Percentiles rank a stretch among this genome's conserved stretches.
Conservation (phyloP, 768 basidiomycete genomes). For the Mycena venus region DNA sequence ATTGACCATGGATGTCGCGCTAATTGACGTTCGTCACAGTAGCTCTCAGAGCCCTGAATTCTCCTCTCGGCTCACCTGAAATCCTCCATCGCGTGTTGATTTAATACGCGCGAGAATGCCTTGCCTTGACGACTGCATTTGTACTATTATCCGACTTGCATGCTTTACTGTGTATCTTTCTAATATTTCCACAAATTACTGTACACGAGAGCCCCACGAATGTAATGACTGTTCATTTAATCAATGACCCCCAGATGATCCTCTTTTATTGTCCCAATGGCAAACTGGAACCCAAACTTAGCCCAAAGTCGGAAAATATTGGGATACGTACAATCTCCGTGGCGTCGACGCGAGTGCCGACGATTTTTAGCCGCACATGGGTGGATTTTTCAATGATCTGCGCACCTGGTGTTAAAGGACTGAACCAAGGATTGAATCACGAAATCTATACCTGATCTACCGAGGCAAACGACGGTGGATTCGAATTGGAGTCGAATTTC, state of each 20-base stretch:
- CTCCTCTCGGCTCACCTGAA: conserved; percentile 13
- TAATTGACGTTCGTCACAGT: conserved; percentile 10
- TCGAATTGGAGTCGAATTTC: conserved; percentile 95
- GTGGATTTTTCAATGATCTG: conserved; percentile 96
- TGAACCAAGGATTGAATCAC: background rate
- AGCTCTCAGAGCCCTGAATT: conserved; percentile 21
- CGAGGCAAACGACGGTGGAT: conserved; percentile 96
- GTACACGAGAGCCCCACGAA: background rate
- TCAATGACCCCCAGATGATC: conserved; percentile 97
- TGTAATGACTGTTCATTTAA: conserved; percentile 45
- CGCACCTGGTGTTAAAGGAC: background rate
- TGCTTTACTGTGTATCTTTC: background rate
- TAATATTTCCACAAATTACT: conserved; percentile 19
- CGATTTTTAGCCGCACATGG: conserved; percentile 93
- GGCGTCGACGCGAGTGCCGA: conserved; percentile 98
- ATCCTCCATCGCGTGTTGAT: conserved; percentile 8
- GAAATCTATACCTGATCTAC: conserved; percentile 80
- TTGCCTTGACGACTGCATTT: background rate
- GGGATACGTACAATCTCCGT: conserved; percentile 87
- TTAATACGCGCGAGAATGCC: background rate
- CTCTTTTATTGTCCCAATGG: conserved; percentile 98
- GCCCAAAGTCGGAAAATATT: background rate
- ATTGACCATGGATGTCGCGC: background rate
- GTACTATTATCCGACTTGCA: background rate
- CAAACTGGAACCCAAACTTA: conserved; percentile 72